Evolutionary conservation across 306 rosid genomes (phyloP).

Genomic region (Cercis canadensis): DNA sequence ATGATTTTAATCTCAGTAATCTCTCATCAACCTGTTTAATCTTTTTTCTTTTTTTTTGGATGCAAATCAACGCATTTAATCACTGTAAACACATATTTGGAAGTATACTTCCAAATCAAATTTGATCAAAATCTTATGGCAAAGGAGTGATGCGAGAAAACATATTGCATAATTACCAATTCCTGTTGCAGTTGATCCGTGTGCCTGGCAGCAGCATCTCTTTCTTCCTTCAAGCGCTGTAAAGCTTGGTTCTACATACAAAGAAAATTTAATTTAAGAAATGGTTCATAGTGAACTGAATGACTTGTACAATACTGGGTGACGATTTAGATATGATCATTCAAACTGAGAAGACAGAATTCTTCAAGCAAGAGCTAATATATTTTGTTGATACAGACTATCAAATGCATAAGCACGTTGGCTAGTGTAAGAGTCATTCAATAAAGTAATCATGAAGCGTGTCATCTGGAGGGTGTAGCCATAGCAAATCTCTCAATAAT

Average conservation of each 20-base stretch:
- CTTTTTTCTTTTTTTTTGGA: no score
- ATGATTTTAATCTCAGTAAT: background rate
- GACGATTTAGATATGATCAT: constrained; percentile 1
- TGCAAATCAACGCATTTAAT: background rate
- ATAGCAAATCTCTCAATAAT: constrained; percentile 13
- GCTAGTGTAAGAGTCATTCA: background rate
- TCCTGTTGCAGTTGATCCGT: constrained; percentile 83
- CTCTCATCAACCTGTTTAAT: background rate
- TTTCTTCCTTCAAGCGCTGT: constrained; percentile 80
- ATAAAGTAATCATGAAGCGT: background rate
- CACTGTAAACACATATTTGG: background rate
- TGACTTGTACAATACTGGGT: no score
- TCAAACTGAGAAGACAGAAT: constrained; percentile 24
- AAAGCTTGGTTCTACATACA: constrained; percentile 52
- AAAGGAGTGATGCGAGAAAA: constrained; percentile 12
- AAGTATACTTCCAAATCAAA: constrained; percentile 1
- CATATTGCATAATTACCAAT: constrained; percentile 58
- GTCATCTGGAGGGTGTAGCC: no score
- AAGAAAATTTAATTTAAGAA: constrained; percentile 34
- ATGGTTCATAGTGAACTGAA: no score
- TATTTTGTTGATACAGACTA: constrained; percentile 1
- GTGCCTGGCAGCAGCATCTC: constrained; percentile 74
- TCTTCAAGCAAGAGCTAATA: constrained; percentile 23
- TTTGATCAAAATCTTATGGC: constrained; percentile 9
- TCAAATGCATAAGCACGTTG: background rate